Percentiles rank a stretch among this genome's conserved stretches.
Evolutionary conservation across 306 rosid species (phyloP).

Genomic region (Cucumis cinereus): DNA sequence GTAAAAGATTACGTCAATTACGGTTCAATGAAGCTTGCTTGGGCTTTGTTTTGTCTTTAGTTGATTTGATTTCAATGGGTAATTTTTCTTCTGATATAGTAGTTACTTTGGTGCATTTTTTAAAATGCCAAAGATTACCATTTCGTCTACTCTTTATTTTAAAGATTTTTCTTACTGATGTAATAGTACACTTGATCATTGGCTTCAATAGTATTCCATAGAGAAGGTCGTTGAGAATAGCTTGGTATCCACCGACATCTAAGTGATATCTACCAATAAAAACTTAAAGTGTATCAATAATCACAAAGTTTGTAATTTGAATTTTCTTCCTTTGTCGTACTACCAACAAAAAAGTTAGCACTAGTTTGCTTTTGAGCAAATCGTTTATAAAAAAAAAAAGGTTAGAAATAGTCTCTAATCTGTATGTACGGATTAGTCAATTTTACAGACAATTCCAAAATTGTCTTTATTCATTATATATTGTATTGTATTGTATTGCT

Average conservation of each 20-base stretch:
- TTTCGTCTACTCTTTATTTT: not conserved
- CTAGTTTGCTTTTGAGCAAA: not conserved
- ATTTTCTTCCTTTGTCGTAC: not conserved
- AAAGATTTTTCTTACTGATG: not conserved
- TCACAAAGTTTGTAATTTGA: too few relatives aligned
- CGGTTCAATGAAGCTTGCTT: too few relatives aligned
- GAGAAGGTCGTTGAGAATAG: slow-evolving; percentile 77
- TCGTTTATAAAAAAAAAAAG: not conserved
- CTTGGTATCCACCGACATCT: slow-evolving; percentile 77
- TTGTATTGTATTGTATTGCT: not conserved
- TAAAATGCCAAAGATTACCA: not conserved
- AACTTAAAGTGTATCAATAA: too few relatives aligned
- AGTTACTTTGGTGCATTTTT: not conserved
- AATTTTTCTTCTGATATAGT: not conserved
- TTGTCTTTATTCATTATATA: not conserved
- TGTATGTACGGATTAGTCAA: not conserved
- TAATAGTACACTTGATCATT: slow-evolving; percentile 5
- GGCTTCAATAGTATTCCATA: slow-evolving; percentile 44
- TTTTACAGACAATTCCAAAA: not conserved
- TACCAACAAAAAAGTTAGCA: not conserved
- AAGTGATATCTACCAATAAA: too few relatives aligned
- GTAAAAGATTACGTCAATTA: too few relatives aligned
- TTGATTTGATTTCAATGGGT: not conserved
- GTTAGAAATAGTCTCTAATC: not conserved
- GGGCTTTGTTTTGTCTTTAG: not conserved